Evolutionary conservation across 306 rosid species (phyloP), one percentile per base, ranked within the genome.

Genomic region (Psophocarpus tetragonolobus): DNA sequence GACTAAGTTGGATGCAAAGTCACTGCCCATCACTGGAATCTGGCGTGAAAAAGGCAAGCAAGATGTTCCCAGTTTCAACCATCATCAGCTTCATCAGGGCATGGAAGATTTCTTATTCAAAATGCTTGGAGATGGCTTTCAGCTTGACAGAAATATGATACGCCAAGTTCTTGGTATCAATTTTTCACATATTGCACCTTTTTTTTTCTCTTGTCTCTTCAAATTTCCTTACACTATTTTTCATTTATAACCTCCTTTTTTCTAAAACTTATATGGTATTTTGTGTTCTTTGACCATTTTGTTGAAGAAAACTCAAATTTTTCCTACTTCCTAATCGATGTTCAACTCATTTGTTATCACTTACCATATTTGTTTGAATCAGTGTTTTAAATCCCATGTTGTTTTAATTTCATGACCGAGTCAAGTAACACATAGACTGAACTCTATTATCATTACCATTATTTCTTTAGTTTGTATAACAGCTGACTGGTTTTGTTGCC

Each of bases 71-170:
- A 81, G 64, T 29, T 71, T 38, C 5, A 85, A 74, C 63, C 77
- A 80, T 24, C 67, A 79, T 72, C 36, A 1, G 21, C 83, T 89
- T 81, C 91, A 85, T 58, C 85, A 70, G 62, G 91, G 84, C 68
- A 91, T 89, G 93, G 98, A 91, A 75, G 89, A 92, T 27, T 90
- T 95, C 77, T 78, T 95, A 69, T 88, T 84, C 80, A 83, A 57
- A 57, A 90, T 92, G 97, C 97, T 95, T 69, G 97, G 96, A 58
- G 85, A 86, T 64, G 97, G 97, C 36, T 92, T 89, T 80, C 80
- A 79, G 82, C 91, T 95, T 27, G 89, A 87, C 13, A 88, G 91
- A 80, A 82, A 83, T 60, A 83, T 71, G 81, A 89, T 95, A 62
- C 87, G 79, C 3, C 85, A 87, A 73, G 95, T 95, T 84, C 90